A percentile compares a stretch with the other conserved stretches of the same genome.
Conservation (phyloP, 2,329 filamentous ascomycete genomes). For the Epichloe typhina region DNA sequence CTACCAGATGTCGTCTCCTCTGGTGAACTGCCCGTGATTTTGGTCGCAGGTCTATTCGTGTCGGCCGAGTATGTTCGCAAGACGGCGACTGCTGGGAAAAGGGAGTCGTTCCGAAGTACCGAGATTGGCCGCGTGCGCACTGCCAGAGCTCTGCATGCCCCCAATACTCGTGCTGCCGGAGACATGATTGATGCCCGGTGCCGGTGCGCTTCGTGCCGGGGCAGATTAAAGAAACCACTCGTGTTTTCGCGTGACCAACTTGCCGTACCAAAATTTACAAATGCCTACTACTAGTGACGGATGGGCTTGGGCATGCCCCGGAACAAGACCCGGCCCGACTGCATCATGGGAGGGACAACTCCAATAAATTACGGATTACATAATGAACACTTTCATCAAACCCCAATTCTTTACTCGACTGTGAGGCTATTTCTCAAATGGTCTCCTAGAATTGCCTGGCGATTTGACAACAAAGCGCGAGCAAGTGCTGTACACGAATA, state of each 20-base stretch:
- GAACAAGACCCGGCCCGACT: constrained; percentile 10
- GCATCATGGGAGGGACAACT: background rate
- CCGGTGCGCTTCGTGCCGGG: constrained; percentile 1
- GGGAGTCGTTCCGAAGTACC: constrained; percentile 12
- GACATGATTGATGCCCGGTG: constrained; percentile 17
- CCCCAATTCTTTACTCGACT: background rate
- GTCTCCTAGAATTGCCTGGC: too few species aligned
- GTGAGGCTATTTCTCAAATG: too few species aligned
- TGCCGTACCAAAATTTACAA: constrained; percentile 3
- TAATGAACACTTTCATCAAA: background rate
- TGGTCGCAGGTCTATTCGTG: constrained; percentile 6
- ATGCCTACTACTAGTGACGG: background rate
- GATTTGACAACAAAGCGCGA: too few species aligned
- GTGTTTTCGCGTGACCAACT: constrained; percentile 4
- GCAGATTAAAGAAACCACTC: background rate
- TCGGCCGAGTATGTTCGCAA: constrained; percentile 21
- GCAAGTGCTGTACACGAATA: too few species aligned
- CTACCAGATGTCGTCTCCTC: background rate
- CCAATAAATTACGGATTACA: background rate
- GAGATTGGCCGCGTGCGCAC: constrained; percentile 15
- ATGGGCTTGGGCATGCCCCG: constrained; percentile 1
- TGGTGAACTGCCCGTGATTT: background rate
- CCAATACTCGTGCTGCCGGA: constrained; percentile 21
- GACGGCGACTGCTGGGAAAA: constrained; percentile 10
- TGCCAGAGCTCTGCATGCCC: constrained; percentile 21